These are phyloP conservation scores for Lactarius tabidus DNA, from an alignment of 768 basidiomycete genomes.

Conservation along the genomic window DNA sequence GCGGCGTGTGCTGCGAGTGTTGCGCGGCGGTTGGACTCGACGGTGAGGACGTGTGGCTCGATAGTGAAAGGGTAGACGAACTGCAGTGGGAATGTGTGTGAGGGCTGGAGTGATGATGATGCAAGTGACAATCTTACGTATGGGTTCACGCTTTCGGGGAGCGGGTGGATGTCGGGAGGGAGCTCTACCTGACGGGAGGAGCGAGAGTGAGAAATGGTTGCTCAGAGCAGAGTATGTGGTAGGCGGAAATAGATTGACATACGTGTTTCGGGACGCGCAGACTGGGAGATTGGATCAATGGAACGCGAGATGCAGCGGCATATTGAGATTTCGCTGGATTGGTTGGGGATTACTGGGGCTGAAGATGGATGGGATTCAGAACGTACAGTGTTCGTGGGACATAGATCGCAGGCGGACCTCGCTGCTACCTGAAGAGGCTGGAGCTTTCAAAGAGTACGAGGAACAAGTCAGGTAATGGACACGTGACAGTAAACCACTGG, in stretches of 20 bases:
- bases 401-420: background rate
- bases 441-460: background rate
- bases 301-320: conserved; percentile 66
- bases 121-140: conserved; percentile 55
- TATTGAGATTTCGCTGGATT: conserved; percentile 58
- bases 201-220: background rate
- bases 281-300: conserved; percentile 90
- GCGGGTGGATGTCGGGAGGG: conserved; percentile 89
- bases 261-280: conserved; percentile 83
- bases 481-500: too few relatives aligned
- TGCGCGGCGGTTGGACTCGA: conserved; percentile 67
- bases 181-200: conserved; percentile 58
- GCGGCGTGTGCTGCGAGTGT: conserved; percentile 62
- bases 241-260: conserved; percentile 24
- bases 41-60: conserved; percentile 75
- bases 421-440: background rate
- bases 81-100: conserved; percentile 38
- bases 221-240: too few relatives aligned
- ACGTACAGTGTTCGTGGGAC: conserved; percentile 21
- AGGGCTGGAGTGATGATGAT: background rate
- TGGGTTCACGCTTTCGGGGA: conserved; percentile 84
- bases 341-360: background rate
- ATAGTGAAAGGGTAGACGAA: conserved; percentile 96
- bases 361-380: background rate
- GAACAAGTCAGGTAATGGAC: background rate